phyloP scores from a whole-genome alignment of 192 early-diverging fungal genomes.

The Diversispora epigaea region DNA sequence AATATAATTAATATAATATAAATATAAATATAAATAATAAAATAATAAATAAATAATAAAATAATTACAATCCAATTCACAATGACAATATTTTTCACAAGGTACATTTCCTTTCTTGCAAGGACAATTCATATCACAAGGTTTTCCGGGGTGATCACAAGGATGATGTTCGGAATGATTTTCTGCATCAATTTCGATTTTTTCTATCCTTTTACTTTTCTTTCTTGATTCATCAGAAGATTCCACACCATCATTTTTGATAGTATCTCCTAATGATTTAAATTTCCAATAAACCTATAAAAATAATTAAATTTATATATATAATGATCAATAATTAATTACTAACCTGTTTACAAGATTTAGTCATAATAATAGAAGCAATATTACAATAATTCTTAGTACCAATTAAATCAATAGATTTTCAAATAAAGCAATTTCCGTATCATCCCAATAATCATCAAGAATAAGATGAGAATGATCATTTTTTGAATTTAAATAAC shows the following conservation, averaged over 20 bases:
- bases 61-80: constrained; percentile 8
- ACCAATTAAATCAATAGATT: not conserved
- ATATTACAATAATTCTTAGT: constrained; percentile 26
- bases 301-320: not conserved
- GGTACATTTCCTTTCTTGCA: constrained; percentile 21
- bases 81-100: constrained; percentile 32
- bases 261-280: not conserved
- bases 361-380: constrained; percentile 15
- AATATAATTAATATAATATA: too few relatives aligned
- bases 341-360: constrained; percentile 28
- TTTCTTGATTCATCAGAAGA: constrained; percentile 24
- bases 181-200: constrained; percentile 28
- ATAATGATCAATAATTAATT: not conserved
- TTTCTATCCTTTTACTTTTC: constrained; percentile 2
- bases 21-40: too few relatives aligned
- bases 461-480: not conserved
- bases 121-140: constrained; percentile 16
- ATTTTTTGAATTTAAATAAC: constrained; percentile 1
- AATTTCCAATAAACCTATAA: constrained; percentile 17
- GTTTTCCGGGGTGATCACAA: constrained; percentile 28
- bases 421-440: constrained; percentile 24
- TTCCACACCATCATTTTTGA: constrained; percentile 3
- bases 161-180: constrained; percentile 27
- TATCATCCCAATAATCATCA: constrained; percentile 1
- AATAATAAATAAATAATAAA: too few relatives aligned